Percentiles rank a stretch among this genome's conserved stretches.
phyloP scores from a whole-genome alignment of 2,329 filamentous ascomycete species.

The Aspergillus clavatus region DNA sequence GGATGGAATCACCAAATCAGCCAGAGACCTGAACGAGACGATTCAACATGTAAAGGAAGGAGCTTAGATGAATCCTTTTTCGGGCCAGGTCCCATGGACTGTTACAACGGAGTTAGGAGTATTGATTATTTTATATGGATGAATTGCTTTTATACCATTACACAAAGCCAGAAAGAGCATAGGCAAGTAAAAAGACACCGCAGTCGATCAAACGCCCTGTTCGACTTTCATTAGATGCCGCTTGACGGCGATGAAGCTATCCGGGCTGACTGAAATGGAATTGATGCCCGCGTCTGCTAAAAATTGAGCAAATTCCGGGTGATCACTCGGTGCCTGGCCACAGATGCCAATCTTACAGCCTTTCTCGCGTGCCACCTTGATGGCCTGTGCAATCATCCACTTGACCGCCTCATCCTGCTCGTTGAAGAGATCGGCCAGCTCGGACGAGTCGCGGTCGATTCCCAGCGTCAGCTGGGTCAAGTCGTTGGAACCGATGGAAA shows the following conservation, averaged over 20 bases:
- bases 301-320: conserved; percentile 37
- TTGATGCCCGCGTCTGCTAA: conserved; percentile 34
- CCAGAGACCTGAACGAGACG: neutral
- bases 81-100: too few relatives aligned
- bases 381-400: conserved; percentile 37
- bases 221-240: too few relatives aligned
- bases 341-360: conserved; percentile 38
- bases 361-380: conserved; percentile 25
- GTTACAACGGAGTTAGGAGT: too few relatives aligned
- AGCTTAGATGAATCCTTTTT: neutral
- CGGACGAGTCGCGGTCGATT: conserved; percentile 36
- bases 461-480: conserved; percentile 40
- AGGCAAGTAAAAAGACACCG: too few relatives aligned
- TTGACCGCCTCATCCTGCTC: conserved; percentile 40
- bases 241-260: conserved; percentile 38
- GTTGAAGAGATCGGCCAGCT: conserved; percentile 36
- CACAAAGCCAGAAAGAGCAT: too few relatives aligned
- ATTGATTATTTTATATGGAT: too few relatives aligned
- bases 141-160: too few relatives aligned
- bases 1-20: conserved; percentile 1
- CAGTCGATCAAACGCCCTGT: too few relatives aligned
- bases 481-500: conserved; percentile 42
- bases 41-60: neutral
- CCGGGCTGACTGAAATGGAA: conserved; percentile 39
- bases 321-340: conserved; percentile 39